phyloP scores from a whole-genome alignment of 371 early-diverging fungal species.

The Circinella umbellata region DNA sequence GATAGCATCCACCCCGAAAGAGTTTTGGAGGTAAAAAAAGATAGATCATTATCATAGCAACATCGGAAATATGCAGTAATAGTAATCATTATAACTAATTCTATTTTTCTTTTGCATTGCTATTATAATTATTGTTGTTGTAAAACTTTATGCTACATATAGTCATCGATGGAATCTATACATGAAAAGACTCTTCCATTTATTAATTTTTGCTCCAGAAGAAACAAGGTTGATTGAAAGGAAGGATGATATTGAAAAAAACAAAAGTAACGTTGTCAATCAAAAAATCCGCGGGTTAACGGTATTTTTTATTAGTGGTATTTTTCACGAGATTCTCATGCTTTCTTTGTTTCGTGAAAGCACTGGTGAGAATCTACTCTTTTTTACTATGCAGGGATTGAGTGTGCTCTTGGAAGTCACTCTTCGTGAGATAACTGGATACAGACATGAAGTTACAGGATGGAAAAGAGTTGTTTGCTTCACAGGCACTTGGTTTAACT shows the following conservation, averaged over 20 bases:
- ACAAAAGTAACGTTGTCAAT: slow-evolving; percentile 9
- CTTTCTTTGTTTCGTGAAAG: slow-evolving; percentile 36
- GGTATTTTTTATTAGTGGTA: slow-evolving; percentile 39
- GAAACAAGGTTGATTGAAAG: too few relatives aligned
- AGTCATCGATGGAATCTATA: slow-evolving; percentile 45
- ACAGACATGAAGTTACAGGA: neutral
- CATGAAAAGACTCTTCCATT: slow-evolving; percentile 35
- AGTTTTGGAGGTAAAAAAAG: slow-evolving; percentile 45
- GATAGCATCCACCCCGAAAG: slow-evolving; percentile 35
- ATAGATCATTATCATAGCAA: too few relatives aligned
- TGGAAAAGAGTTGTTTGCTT: neutral
- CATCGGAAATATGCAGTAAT: too few relatives aligned
- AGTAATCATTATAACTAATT: too few relatives aligned
- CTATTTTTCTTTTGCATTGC: neutral
- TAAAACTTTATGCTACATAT: neutral
- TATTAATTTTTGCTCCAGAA: slow-evolving; percentile 17
- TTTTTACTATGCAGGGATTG: slow-evolving; percentile 39
- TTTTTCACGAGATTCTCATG: slow-evolving; percentile 42
- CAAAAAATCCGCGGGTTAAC: slow-evolving; percentile 26
- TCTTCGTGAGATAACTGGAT: slow-evolving; percentile 1
- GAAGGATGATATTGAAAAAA: neutral
- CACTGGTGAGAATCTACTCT: slow-evolving; percentile 40
- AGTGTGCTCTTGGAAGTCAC: slow-evolving; percentile 9
- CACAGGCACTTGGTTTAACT: slow-evolving; percentile 12
- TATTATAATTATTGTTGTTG: neutral